Conservation (phyloP, 2,329 filamentous ascomycete genomes). For the Thelonectria blattea region DNA sequence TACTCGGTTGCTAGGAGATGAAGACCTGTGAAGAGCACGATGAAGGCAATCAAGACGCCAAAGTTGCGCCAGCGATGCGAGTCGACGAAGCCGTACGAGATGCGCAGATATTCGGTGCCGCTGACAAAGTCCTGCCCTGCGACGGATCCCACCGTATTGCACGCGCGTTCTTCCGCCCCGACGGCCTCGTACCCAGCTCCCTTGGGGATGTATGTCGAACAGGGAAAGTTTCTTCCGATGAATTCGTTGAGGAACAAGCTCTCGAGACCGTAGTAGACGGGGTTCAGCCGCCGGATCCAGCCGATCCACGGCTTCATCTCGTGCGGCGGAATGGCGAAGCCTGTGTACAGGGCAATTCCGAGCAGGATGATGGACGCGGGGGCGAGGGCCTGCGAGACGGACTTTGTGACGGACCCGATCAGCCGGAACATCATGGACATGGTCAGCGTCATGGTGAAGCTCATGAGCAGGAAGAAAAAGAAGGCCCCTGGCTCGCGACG, state of each 20-base stretch:
- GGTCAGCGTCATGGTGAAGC: slow-evolving; percentile 60
- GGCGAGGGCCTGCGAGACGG: slow-evolving; percentile 32
- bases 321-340: slow-evolving; percentile 48
- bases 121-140: neutral
- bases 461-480: slow-evolving; percentile 53
- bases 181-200: slow-evolving; percentile 21
- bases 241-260: slow-evolving; percentile 69
- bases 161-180: neutral
- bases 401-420: slow-evolving; percentile 32
- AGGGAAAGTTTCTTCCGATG: slow-evolving; percentile 52
- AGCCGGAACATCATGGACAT: slow-evolving; percentile 68
- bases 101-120: slow-evolving; percentile 21
- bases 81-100: slow-evolving; percentile 20
- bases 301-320: slow-evolving; percentile 58
- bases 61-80: slow-evolving; percentile 51
- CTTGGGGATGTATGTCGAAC: slow-evolving; percentile 46
- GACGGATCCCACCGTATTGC: slow-evolving; percentile 10
- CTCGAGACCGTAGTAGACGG: slow-evolving; percentile 69
- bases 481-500: slow-evolving; percentile 59
- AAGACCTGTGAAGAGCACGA: slow-evolving; percentile 52
- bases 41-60: slow-evolving; percentile 65
- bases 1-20: slow-evolving; percentile 13
- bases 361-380: slow-evolving; percentile 32
- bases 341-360: slow-evolving; percentile 55
- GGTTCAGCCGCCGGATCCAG: slow-evolving; percentile 69